A percentile compares a stretch with the other conserved stretches of the same genome.
Evolutionary conservation across 257 asterid species (phyloP).

Genomic region (Rauvolfia tetraphylla): DNA sequence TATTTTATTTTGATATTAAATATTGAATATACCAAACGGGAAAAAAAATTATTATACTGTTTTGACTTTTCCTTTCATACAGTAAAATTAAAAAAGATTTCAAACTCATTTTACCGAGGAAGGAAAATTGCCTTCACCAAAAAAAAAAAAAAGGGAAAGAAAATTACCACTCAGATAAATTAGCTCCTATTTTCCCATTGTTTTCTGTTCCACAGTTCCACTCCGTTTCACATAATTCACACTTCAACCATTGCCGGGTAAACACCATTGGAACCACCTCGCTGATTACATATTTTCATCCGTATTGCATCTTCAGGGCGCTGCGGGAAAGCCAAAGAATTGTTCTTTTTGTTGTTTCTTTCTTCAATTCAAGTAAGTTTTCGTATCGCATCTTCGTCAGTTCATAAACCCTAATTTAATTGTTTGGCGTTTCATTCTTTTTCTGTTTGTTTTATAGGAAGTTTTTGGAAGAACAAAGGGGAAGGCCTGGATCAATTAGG

Average conservation of each 20-base stretch:
- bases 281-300: background rate
- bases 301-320: background rate
- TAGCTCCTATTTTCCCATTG: too few species aligned
- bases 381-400: background rate
- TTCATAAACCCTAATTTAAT: slow-evolving; percentile 1
- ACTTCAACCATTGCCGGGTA: background rate
- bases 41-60: too few species aligned
- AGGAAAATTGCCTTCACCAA: too few species aligned
- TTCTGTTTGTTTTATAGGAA: background rate
- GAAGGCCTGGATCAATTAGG: background rate
- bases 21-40: too few species aligned
- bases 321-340: background rate
- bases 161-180: too few species aligned
- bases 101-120: too few species aligned
- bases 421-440: background rate
- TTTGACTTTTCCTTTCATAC: too few species aligned
- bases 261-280: background rate
- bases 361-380: background rate
- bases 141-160: too few species aligned
- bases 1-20: too few species aligned
- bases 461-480: background rate
- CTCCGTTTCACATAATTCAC: background rate
- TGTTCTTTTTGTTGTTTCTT: background rate
- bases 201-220: too few species aligned
- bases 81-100: too few species aligned